Evolutionary conservation across 31 red algal species (phyloP).

Genomic region (Endocladia muricata): DNA sequence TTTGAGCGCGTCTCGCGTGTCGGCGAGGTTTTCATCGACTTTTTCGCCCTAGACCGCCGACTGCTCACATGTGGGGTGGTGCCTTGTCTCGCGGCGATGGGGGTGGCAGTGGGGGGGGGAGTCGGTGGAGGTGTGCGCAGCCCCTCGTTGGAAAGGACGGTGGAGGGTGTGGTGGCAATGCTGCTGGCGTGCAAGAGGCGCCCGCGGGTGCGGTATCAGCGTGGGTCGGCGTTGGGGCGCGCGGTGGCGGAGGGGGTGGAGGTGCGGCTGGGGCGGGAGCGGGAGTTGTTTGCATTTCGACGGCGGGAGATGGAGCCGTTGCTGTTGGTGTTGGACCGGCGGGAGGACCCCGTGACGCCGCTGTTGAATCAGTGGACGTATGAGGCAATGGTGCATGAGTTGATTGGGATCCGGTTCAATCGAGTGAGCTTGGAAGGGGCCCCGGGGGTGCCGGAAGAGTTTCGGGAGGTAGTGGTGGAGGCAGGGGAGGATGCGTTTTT

Average conservation of each 20-base stretch:
- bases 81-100: slow-evolving; percentile 64
- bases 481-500: slow-evolving; percentile 77
- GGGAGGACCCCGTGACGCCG: slow-evolving; percentile 92
- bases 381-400: slow-evolving; percentile 93
- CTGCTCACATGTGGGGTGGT: slow-evolving; percentile 68
- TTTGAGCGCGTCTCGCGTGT: slow-evolving; percentile 67
- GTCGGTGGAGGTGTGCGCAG: slow-evolving; percentile 23
- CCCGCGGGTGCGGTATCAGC: slow-evolving; percentile 70
- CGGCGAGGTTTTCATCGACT: slow-evolving; percentile 80
- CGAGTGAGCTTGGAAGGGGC: slow-evolving; percentile 67
- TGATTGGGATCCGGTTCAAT: slow-evolving; percentile 79
- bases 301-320: slow-evolving; percentile 35
- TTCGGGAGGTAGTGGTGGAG: slow-evolving; percentile 78
- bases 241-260: slow-evolving; percentile 75
- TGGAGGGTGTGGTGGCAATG: slow-evolving; percentile 72
- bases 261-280: slow-evolving; percentile 90
- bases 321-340: slow-evolving; percentile 75
- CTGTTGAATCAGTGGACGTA: slow-evolving; percentile 96
- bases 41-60: slow-evolving; percentile 46
- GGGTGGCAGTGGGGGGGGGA: background rate
- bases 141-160: slow-evolving; percentile 62
- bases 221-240: slow-evolving; percentile 36
- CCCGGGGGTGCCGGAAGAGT: slow-evolving; percentile 64
- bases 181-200: slow-evolving; percentile 40
- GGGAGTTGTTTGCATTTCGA: slow-evolving; percentile 63